Percentiles rank a stretch among this genome's conserved stretches.
These are phyloP conservation scores for Corchorus olitorius DNA, from an alignment of 345 rosid species.

Conservation along the genomic window DNA sequence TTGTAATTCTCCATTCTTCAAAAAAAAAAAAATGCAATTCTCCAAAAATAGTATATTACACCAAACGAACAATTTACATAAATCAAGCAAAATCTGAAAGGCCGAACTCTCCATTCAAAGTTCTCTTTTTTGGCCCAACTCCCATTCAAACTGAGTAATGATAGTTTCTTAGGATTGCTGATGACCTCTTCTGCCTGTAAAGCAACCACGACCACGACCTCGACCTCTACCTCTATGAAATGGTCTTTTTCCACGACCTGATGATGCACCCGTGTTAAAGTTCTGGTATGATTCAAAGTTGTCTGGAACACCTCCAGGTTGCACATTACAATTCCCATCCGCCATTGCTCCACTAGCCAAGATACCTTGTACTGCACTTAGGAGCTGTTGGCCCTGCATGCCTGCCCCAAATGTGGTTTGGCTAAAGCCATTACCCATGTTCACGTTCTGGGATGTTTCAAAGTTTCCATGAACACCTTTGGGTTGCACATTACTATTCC, in stretches of 20 bases:
- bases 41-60: neutral
- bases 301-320: constrained; percentile 18
- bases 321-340: constrained; percentile 29
- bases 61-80: neutral
- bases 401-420: constrained; percentile 49
- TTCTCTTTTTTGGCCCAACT: too few relatives aligned
- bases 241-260: constrained; percentile 45
- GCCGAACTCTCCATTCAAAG: neutral
- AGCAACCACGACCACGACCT: neutral
- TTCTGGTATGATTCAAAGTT: constrained; percentile 38
- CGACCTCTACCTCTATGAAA: constrained; percentile 31
- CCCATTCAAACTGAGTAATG: neutral
- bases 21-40: neutral
- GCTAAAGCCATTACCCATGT: constrained; percentile 28
- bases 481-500: constrained; percentile 25
- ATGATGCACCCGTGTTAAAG: constrained; percentile 42
- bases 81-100: neutral
- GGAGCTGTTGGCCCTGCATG: constrained; percentile 31
- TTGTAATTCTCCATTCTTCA: too few relatives aligned
- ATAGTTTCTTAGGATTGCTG: neutral
- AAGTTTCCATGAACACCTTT: constrained; percentile 11
- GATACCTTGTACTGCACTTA: constrained; percentile 31
- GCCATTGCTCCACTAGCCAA: constrained; percentile 20
- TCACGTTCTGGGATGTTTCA: neutral
- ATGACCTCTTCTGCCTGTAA: constrained; percentile 21